A percentile compares a stretch with the other conserved stretches of the same genome.
These are phyloP conservation scores for Glutinoglossum americanum DNA, from an alignment of 495 filamentous ascomycete genomes.

Conservation along the genomic window DNA sequence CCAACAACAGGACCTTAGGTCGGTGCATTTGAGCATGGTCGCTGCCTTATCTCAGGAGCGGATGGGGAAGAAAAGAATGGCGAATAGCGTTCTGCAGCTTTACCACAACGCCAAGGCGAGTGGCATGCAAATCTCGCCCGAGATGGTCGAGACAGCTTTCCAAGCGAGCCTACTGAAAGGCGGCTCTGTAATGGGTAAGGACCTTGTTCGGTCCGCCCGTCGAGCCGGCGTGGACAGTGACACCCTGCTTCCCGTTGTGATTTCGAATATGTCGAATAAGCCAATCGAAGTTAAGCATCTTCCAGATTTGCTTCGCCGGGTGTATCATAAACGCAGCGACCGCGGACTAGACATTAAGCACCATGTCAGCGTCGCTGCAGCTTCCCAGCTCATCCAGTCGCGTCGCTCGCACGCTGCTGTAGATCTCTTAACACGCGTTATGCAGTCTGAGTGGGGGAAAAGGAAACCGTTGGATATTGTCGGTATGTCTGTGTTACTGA, in stretches of 20 bases:
- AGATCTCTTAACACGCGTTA: not conserved
- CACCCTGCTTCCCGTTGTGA: not conserved
- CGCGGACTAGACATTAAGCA: not conserved
- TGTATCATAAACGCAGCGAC: not conserved
- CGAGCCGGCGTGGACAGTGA: not conserved
- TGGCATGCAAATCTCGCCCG: not conserved
- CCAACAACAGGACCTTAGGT: not conserved
- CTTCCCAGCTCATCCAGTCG: not conserved
- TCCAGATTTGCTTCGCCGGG: constrained; percentile 8
- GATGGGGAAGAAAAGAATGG: too few relatives aligned
- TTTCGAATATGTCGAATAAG: not conserved
- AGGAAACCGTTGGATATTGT: constrained; percentile 1
- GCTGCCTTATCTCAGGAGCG: not conserved
- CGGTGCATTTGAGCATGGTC: not conserved
- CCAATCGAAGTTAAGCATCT: constrained; percentile 20
- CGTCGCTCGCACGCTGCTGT: not conserved
- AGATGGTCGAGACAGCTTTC: not conserved
- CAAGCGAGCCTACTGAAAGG: not conserved
- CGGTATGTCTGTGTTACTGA: not conserved
- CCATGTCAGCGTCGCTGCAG: not conserved
- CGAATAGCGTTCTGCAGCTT: not conserved
- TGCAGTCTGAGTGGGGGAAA: not conserved
- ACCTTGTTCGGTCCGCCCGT: not conserved
- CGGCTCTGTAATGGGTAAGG: not conserved
- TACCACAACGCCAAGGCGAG: not conserved